Percentiles rank a stretch among this genome's conserved stretches.
phyloP scores from a whole-genome alignment of 208 protist genomes.

The Polymyxa betae region DNA sequence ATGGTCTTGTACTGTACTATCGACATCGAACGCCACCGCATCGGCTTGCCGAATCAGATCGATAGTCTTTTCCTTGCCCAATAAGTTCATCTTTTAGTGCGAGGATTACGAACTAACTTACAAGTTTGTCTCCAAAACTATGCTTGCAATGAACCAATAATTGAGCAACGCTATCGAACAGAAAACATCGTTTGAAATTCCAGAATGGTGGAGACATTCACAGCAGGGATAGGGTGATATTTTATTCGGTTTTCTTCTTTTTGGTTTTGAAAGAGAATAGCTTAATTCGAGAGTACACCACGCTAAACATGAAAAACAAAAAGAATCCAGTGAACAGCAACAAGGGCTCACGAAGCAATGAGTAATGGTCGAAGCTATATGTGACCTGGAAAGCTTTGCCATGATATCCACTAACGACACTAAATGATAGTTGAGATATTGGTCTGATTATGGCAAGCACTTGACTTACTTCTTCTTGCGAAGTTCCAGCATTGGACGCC shows the following conservation, averaged over 20 bases:
- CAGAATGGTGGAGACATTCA: too few relatives aligned
- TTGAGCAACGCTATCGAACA: too few relatives aligned
- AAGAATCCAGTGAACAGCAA: slow-evolving; percentile 68
- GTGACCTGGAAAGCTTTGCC: slow-evolving; percentile 62
- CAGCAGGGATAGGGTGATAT: too few relatives aligned
- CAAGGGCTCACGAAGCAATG: slow-evolving; percentile 66
- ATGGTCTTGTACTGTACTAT: slow-evolving; percentile 38
- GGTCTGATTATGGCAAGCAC: not conserved
- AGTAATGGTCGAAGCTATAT: slow-evolving; percentile 62
- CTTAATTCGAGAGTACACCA: slow-evolving; percentile 64
- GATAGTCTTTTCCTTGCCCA: not conserved
- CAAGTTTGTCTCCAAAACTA: too few relatives aligned
- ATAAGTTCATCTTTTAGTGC: not conserved
- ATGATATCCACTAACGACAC: slow-evolving; percentile 14
- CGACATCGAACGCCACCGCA: slow-evolving; percentile 52
- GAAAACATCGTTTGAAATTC: too few relatives aligned
- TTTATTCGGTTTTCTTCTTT: too few relatives aligned
- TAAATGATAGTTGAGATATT: not conserved
- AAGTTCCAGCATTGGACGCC: slow-evolving; percentile 65
- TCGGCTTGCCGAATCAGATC: not conserved
- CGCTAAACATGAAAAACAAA: slow-evolving; percentile 65
- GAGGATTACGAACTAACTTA: not conserved
- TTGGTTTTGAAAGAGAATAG: too few relatives aligned
- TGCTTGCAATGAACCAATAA: too few relatives aligned
- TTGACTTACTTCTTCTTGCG: slow-evolving; percentile 47